A percentile compares a stretch with the other conserved stretches of the same genome.
phyloP scores from a whole-genome alignment of 2,329 filamentous ascomycete species.

The Beauveria asiatica region DNA sequence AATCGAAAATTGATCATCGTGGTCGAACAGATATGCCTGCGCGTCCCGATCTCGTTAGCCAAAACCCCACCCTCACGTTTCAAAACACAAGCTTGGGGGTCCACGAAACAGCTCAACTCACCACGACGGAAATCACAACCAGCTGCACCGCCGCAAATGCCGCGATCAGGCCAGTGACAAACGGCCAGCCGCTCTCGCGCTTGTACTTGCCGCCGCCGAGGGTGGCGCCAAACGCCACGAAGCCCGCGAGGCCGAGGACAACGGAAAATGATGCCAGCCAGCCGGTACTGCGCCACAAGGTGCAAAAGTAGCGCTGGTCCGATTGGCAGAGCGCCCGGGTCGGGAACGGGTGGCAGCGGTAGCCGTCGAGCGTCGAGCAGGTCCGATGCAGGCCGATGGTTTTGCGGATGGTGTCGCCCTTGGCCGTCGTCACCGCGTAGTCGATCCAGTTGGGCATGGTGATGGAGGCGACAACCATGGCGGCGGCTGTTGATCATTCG shows the following conservation, averaged over 20 bases:
- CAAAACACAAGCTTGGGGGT: too few relatives aligned
- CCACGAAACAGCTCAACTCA: conserved; percentile 34
- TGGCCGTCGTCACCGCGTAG: conserved; percentile 46
- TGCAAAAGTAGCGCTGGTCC: conserved; percentile 68
- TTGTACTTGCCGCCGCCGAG: conserved; percentile 70
- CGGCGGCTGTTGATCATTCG: conserved; percentile 45
- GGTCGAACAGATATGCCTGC: conserved; percentile 74
- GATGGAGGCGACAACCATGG: conserved; percentile 63
- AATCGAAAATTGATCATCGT: conserved; percentile 73
- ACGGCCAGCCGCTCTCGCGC: conserved; percentile 74
- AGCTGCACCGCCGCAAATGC: conserved; percentile 62
- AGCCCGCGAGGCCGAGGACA: conserved; percentile 69
- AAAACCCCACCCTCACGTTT: too few relatives aligned
- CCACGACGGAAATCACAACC: conserved; percentile 73
- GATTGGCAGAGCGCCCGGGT: conserved; percentile 25
- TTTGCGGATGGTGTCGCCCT: conserved; percentile 41
- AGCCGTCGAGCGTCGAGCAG: conserved; percentile 62
- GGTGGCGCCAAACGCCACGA: conserved; percentile 74
- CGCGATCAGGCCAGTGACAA: conserved; percentile 58
- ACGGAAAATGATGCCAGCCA: conserved; percentile 82
- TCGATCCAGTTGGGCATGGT: conserved; percentile 63
- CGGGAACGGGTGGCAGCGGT: conserved; percentile 43
- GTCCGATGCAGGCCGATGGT: conserved; percentile 72
- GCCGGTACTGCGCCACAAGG: conserved; percentile 80
- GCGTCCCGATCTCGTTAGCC: neutral